Evolutionary conservation across 768 basidiomycete genomes (phyloP), one percentile per base, ranked within the genome.

Genomic region (Panaeolus cyanescens): DNA sequence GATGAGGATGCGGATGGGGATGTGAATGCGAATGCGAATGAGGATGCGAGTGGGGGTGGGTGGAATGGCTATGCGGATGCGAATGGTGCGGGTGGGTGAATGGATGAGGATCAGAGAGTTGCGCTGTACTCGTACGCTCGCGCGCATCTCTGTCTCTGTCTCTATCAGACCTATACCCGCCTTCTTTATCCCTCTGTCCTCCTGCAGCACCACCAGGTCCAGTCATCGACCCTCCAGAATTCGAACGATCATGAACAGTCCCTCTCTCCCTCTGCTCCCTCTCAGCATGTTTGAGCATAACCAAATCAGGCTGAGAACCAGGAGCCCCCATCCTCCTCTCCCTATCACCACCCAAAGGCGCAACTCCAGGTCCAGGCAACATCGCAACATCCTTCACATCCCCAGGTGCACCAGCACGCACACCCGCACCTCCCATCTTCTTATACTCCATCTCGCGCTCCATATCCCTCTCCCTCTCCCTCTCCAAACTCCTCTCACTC

Each of bases 21-120:
- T 39, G 55, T 7, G 55, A 28, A 15, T 61, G 54, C 5, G 59
- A 39, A 31, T 60, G 54, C 17, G 20, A 6, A 22, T 61, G 62
- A 28, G 32, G 54, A 19, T 61, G 62, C 32, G 32, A 31, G 31
- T 63, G 62, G 1, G 53, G 54, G 42, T 42, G 32, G 1, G 58
- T 40, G 17, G 33, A 30, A 8, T 62, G 50, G 17, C 37, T 32
- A 53, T 54, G 42, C 8, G 32, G 59, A n/a, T 53, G 36, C 12
- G 57, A 33, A 13, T 59, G 36, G 40, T 28, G 22, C 22, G 62
- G 54, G 32, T 55, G 55, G 4, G 54, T 33, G 58, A 31, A 50
- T 33, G 28, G 30, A 15, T 45, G 45, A n/a, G 45, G 45, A 15
- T 50, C 45, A 7, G 45, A 50, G 1, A 30, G 45, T 13, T 50